Conservation (phyloP, 2,329 filamentous ascomycete genomes). For the Colletotrichum karsti region DNA sequence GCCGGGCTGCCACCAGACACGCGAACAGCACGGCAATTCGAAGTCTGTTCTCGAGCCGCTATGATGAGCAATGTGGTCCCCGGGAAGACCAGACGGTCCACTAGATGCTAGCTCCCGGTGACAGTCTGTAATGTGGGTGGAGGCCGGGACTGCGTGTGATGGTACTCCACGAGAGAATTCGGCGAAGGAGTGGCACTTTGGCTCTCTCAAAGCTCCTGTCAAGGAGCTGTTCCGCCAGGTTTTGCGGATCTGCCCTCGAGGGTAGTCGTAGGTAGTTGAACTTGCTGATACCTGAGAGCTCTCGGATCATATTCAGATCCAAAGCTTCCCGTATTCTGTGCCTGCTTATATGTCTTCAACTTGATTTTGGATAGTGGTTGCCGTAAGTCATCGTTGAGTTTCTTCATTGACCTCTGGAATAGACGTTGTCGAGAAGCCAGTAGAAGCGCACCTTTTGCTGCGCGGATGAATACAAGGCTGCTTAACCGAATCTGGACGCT, state of each 20-base stretch:
- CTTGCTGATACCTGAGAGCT: no score
- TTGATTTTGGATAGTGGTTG: background rate
- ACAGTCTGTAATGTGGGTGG: background rate
- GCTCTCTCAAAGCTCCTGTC: background rate
- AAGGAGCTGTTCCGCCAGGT: background rate
- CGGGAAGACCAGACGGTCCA: background rate
- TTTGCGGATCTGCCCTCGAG: background rate
- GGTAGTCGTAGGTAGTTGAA: background rate
- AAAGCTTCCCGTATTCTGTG: background rate
- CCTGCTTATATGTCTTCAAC: background rate
- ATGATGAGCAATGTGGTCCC: background rate
- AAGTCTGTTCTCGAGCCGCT: background rate
- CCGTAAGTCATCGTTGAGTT: background rate
- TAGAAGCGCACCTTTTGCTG: background rate
- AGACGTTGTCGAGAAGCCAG: background rate
- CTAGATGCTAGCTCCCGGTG: background rate
- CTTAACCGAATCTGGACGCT: no score
- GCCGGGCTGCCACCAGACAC: background rate
- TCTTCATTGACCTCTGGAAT: background rate
- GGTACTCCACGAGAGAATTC: background rate
- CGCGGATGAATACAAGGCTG: no score
- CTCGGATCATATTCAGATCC: no score
- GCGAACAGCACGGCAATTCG: accelerated
- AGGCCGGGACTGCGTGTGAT: background rate
- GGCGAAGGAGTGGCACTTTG: background rate